Conservation (phyloP, 352 stramenopile genomes). For the Phytopythium mirpurense region DNA sequence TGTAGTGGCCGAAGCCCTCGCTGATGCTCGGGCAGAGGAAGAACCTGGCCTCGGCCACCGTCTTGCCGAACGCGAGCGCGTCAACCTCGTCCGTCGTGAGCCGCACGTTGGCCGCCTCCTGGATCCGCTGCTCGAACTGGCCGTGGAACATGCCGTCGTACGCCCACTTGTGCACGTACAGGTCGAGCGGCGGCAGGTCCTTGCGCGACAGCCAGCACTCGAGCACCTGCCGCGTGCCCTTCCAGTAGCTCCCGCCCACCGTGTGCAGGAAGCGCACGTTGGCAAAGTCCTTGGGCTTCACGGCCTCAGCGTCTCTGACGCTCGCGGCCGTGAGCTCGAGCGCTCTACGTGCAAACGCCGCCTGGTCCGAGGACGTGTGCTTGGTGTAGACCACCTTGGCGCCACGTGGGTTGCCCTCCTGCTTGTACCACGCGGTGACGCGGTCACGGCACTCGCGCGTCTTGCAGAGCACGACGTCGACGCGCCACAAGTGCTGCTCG, state of each 20-base stretch:
- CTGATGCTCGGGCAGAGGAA: constrained; percentile 59
- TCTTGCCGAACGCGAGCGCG: constrained; percentile 25
- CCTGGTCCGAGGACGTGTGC: constrained; percentile 47
- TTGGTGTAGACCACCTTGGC: constrained; percentile 51
- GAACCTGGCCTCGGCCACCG: constrained; percentile 36
- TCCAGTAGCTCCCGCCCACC: constrained; percentile 32
- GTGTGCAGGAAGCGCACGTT: constrained; percentile 36
- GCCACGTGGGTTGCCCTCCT: constrained; percentile 45
- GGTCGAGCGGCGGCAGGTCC: constrained; percentile 36
- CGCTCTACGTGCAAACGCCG: constrained; percentile 23
- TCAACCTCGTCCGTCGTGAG: constrained; percentile 23
- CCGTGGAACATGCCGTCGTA: constrained; percentile 37
- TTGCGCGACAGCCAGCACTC: constrained; percentile 52
- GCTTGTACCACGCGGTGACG: constrained; percentile 41
- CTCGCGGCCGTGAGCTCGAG: constrained; percentile 9
- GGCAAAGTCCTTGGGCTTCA: constrained; percentile 31
- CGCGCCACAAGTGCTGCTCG: constrained; percentile 29
- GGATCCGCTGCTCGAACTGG: constrained; percentile 23
- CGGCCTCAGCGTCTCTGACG: constrained; percentile 4
- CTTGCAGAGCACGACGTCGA: constrained; percentile 38
- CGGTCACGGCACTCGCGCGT: constrained; percentile 39
- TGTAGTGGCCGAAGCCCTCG: constrained; percentile 67
- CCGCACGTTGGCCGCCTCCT: constrained; percentile 4
- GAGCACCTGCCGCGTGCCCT: constrained; percentile 43
- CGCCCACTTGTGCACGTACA: constrained; percentile 39